A percentile compares a stretch with the other conserved stretches of the same genome.
phyloP scores from a whole-genome alignment of 176 grass and related monocot genomes.

The Oryza meridionalis region DNA sequence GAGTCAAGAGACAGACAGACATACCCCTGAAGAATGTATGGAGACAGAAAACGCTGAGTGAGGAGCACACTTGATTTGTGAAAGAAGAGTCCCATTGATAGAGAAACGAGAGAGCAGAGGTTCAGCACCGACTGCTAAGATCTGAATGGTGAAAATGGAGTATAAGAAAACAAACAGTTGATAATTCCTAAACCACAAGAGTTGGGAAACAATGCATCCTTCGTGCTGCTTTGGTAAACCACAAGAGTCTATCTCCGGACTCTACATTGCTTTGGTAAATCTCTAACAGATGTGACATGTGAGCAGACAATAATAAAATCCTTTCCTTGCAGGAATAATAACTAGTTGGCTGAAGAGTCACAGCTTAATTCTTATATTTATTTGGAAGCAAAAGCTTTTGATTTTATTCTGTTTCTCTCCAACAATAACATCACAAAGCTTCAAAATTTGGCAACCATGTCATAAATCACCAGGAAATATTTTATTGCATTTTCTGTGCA shows the following conservation, averaged over 20 bases:
- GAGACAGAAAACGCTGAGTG: slow-evolving; percentile 78
- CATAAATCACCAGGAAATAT: background rate
- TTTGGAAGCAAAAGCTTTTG: background rate
- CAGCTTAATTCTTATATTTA: slow-evolving; percentile 17
- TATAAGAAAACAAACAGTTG: background rate
- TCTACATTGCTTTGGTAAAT: background rate
- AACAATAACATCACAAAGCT: background rate
- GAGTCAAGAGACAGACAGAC: background rate
- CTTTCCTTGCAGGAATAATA: background rate
- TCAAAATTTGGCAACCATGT: slow-evolving; percentile 15
- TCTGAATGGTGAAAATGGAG: slow-evolving; percentile 51
- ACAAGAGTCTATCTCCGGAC: slow-evolving; percentile 19
- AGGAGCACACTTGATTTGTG: slow-evolving; percentile 92
- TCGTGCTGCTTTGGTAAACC: background rate
- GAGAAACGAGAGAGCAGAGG: slow-evolving; percentile 69
- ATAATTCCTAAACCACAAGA: slow-evolving; percentile 23
- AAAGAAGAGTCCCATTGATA: slow-evolving; percentile 72
- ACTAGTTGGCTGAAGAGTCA: background rate
- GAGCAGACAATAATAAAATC: background rate
- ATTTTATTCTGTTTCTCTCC: slow-evolving; percentile 1
- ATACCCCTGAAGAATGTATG: slow-evolving; percentile 86
- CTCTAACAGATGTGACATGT: slow-evolving; percentile 11
- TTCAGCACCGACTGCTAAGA: slow-evolving; percentile 86
- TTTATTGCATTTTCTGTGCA: background rate
- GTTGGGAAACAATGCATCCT: slow-evolving; percentile 18